These are phyloP conservation scores for Pseudocercospora crystallina DNA, from an alignment of 2,329 filamentous ascomycete genomes.

Conservation along the genomic window DNA sequence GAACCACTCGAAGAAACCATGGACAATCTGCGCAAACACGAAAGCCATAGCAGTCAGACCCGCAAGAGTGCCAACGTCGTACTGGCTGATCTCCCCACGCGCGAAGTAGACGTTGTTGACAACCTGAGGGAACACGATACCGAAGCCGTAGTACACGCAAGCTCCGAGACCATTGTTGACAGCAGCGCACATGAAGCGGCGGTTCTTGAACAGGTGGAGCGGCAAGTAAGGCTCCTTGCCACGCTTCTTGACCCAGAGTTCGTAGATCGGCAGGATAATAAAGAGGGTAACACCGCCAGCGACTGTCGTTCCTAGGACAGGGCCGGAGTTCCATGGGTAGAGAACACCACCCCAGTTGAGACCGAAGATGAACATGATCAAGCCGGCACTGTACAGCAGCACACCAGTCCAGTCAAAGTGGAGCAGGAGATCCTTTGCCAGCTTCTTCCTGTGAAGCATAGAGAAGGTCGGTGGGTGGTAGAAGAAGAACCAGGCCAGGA, in stretches of 20 bases:
- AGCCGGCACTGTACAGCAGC: slow-evolving; percentile 17
- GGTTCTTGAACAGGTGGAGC: slow-evolving; percentile 29
- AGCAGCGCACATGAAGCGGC: slow-evolving; percentile 34
- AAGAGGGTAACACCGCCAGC: slow-evolving; percentile 18
- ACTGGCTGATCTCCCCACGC: slow-evolving; percentile 4
- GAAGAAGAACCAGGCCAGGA: slow-evolving; percentile 33
- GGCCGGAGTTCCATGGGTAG: slow-evolving; percentile 21
- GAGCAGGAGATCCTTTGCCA: slow-evolving; percentile 23
- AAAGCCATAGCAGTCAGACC: slow-evolving; percentile 1
- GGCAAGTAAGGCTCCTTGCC: slow-evolving; percentile 31
- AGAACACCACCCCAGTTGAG: slow-evolving; percentile 22
- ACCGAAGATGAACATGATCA: slow-evolving; percentile 25
- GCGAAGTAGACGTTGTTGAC: slow-evolving; percentile 3
- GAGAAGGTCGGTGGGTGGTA: slow-evolving; percentile 34
- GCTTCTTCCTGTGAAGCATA: slow-evolving; percentile 26
- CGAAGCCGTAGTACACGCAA: slow-evolving; percentile 35
- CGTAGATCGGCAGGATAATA: slow-evolving; percentile 14
- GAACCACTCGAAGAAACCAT: slow-evolving; percentile 2
- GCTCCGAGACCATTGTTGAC: slow-evolving; percentile 34
- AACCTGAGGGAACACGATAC: slow-evolving; percentile 17
- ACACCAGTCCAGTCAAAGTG: slow-evolving; percentile 29
- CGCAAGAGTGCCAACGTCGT: slow-evolving; percentile 4
- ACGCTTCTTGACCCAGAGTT: slow-evolving; percentile 20
- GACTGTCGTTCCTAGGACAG: slow-evolving; percentile 18
- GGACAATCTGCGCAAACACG: slow-evolving; percentile 1